Percentiles rank a stretch among this genome's conserved stretches.
Evolutionary conservation across 495 filamentous ascomycete genomes (phyloP).

Genomic region (Thozetella sp.): DNA sequence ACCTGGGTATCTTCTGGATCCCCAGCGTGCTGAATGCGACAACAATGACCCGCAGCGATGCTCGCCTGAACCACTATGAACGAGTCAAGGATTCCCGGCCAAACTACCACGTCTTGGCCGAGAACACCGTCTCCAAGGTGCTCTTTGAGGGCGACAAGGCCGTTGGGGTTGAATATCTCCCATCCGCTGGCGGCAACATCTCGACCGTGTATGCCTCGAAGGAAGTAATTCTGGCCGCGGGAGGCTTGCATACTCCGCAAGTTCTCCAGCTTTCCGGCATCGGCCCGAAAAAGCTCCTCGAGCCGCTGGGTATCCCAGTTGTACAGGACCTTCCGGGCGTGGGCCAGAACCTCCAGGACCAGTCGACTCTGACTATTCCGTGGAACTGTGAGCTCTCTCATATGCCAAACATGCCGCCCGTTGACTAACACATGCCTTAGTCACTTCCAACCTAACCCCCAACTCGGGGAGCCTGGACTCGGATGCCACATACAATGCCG

Average conservation of each 20-base stretch:
- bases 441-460: conserved; percentile 22
- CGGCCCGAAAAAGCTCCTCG: conserved; percentile 68
- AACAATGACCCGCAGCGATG: conserved; percentile 35
- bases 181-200: conserved; percentile 14
- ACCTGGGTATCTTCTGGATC: conserved; percentile 38
- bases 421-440: conserved; percentile 20
- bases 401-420: conserved; percentile 5
- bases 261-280: conserved; percentile 74
- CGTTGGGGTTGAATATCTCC: conserved; percentile 24
- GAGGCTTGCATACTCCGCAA: conserved; percentile 59
- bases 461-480: conserved; percentile 27
- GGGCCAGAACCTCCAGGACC: conserved; percentile 66
- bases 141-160: conserved; percentile 36
- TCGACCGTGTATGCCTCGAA: conserved; percentile 32
- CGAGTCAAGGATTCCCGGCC: conserved; percentile 29
- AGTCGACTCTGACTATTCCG: conserved; percentile 27
- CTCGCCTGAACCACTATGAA: conserved; percentile 37
- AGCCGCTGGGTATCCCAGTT: conserved; percentile 65
- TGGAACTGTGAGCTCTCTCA: conserved; percentile 26
- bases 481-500: conserved; percentile 44
- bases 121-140: conserved; percentile 45
- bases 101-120: conserved; percentile 46
- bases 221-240: conserved; percentile 60
- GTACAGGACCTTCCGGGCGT: conserved; percentile 74
- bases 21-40: conserved; percentile 39